Conservation (phyloP, 768 basidiomycete genomes). For the Suillus subaureus region DNA sequence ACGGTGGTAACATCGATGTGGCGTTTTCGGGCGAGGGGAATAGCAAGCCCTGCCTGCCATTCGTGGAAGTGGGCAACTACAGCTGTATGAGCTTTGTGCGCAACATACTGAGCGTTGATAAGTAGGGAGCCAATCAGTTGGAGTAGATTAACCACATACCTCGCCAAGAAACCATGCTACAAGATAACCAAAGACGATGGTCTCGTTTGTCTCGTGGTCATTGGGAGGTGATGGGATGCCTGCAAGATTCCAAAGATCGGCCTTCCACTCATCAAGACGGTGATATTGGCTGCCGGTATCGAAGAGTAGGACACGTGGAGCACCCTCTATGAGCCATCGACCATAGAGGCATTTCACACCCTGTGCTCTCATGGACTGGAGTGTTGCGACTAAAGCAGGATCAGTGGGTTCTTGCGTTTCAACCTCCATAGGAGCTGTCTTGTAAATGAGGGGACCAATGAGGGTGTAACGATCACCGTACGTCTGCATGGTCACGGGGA, state of each 20-base stretch:
- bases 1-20: slow-evolving; percentile 98
- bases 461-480: slow-evolving; percentile 95
- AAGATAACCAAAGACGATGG: slow-evolving; percentile 96
- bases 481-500: slow-evolving; percentile 95
- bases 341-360: slow-evolving; percentile 96
- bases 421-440: slow-evolving; percentile 98
- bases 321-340: slow-evolving; percentile 97
- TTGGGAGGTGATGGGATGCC: slow-evolving; percentile 97
- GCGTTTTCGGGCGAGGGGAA: slow-evolving; percentile 91
- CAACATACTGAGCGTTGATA: slow-evolving; percentile 59
- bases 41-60: slow-evolving; percentile 98
- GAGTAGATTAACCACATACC: slow-evolving; percentile 47
- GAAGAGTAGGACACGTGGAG: slow-evolving; percentile 92
- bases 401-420: slow-evolving; percentile 90
- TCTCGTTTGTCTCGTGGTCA: slow-evolving; percentile 98
- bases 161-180: slow-evolving; percentile 99
- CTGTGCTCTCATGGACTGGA: slow-evolving; percentile 82
- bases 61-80: slow-evolving; percentile 99
- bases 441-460: slow-evolving; percentile 98
- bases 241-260: slow-evolving; percentile 96
- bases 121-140: slow-evolving; percentile 8
- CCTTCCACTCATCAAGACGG: slow-evolving; percentile 97
- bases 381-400: slow-evolving; percentile 69
- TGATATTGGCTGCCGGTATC: slow-evolving; percentile 89
- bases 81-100: slow-evolving; percentile 79